These are phyloP conservation scores for Calycina herbarum DNA, from an alignment of 2,329 filamentous ascomycete genomes.

Conservation along the genomic window DNA sequence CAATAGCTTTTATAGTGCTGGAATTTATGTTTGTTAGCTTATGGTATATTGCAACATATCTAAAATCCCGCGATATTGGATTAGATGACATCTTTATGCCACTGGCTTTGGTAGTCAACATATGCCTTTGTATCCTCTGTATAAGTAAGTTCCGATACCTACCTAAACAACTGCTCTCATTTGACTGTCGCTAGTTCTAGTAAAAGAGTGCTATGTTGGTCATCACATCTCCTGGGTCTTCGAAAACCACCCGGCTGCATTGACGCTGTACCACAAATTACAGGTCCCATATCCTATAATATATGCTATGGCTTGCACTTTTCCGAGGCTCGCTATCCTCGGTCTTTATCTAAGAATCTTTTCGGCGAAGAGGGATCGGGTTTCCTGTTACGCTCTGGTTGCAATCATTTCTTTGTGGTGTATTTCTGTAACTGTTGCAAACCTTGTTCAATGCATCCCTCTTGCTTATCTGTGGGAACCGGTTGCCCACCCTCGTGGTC, in stretches of 20 bases:
- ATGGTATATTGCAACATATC: background rate
- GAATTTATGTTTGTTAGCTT: background rate
- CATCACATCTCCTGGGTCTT: background rate
- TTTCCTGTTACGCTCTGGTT: background rate
- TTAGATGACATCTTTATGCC: background rate
- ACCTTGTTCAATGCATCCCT: background rate
- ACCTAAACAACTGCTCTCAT: background rate
- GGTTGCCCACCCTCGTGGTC: background rate
- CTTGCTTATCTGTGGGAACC: background rate
- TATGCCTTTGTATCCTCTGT: background rate
- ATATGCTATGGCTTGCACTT: background rate
- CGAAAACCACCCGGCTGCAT: background rate
- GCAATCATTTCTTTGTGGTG: background rate
- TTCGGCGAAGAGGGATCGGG: background rate
- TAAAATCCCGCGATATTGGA: too few species aligned
- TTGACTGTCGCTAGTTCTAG: background rate
- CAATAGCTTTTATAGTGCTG: background rate
- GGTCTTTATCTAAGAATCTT: conserved; percentile 1
- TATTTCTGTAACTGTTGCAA: background rate
- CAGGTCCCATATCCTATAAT: background rate
- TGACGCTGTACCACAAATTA: background rate
- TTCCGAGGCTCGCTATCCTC: background rate
- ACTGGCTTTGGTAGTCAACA: background rate
- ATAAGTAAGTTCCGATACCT: background rate
- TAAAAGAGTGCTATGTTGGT: background rate